Base-by-base conservation (phyloP, 2,329 filamentous ascomycete genomes). In the Fusarium irregulare region DNA sequence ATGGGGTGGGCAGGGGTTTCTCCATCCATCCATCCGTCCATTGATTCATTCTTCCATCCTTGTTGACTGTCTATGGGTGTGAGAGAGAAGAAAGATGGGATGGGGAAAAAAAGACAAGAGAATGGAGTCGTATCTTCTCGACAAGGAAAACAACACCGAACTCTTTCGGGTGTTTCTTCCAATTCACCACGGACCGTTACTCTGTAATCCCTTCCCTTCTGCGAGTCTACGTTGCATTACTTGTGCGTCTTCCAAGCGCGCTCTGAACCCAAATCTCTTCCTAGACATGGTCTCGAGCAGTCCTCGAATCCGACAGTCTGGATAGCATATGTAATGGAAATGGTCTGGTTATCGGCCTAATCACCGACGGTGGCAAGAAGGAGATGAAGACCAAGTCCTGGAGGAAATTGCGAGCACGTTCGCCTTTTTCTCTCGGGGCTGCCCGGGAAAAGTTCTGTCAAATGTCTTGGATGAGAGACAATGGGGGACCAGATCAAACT, bases 81-180 rank as follows among this genome's bases (percentile, higher is more conserved):
- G 64, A 54, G 54, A 72, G 56, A 41, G 34, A 11, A 28, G 56
- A n/a, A 25, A 20, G 45, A 53, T 25, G 32, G 51, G 40, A 54
- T 42, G 53, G 27, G 10, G 10, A 37, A 37, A 34, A 37, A 58
- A 27, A 25, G 60, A 55, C 37, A 54, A 48, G 50, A 40, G 48
- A 46, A 61, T 71, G 60, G 51, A 64, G 55, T 55, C 60, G 21
- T 54, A 50, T 34, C 50, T 58, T 58, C 64, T 70, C 54, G 47
- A 70, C 50, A 66, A 56, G 68, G 64, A 56, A 69, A 63, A 64
- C 60, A 63, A 32, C 56, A 70, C 71, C 68, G 71, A 73, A 69
- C 21, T 37, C 21, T 30, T 64, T 56, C 41, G 57, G 60, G 28
- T 25, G 56, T 54, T 67, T 56, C 53, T 40, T 66, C 42, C 27